Conservation (phyloP, 2,329 filamentous ascomycete species). For the Dryadomyces quercivorus region DNA sequence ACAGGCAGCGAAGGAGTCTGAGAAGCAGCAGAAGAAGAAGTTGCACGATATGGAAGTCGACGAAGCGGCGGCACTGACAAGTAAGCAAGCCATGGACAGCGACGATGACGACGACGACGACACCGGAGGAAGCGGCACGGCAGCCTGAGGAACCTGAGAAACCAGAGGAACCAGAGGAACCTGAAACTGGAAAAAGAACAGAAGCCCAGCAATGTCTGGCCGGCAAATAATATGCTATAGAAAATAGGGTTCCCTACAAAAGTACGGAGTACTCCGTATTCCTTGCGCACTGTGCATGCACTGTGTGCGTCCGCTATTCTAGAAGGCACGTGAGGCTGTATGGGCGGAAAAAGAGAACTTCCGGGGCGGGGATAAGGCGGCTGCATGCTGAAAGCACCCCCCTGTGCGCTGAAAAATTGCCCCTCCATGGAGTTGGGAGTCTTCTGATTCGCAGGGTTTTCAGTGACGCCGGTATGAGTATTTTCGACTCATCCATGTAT, state of each 20-base stretch:
- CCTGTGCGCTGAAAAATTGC: slow-evolving; percentile 1
- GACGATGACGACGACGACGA: slow-evolving; percentile 26
- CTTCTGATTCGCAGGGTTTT: not conserved
- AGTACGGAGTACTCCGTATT: too few relatives aligned
- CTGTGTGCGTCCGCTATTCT: not conserved
- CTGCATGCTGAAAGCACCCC: not conserved
- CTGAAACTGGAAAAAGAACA: not conserved
- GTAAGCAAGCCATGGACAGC: slow-evolving; percentile 17
- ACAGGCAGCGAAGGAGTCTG: slow-evolving; percentile 33
- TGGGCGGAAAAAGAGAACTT: slow-evolving; percentile 1
- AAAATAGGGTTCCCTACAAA: too few relatives aligned
- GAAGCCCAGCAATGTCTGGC: too few relatives aligned
- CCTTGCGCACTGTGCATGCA: too few relatives aligned
- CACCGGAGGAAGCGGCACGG: slow-evolving; percentile 33
- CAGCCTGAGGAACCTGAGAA: not conserved
- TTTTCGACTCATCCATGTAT: slow-evolving; percentile 1
- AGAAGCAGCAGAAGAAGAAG: slow-evolving; percentile 35
- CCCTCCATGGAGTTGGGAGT: not conserved
- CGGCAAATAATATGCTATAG: too few relatives aligned
- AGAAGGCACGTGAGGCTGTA: not conserved
- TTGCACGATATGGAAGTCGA: slow-evolving; percentile 49
- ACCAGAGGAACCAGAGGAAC: not conserved
- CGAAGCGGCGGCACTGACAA: slow-evolving; percentile 38
- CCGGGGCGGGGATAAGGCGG: not conserved
- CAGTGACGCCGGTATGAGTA: not conserved